Evolutionary conservation across 306 rosid genomes (phyloP), one percentile per base, ranked within the genome.

Genomic region (Lathyrus sativus): DNA sequence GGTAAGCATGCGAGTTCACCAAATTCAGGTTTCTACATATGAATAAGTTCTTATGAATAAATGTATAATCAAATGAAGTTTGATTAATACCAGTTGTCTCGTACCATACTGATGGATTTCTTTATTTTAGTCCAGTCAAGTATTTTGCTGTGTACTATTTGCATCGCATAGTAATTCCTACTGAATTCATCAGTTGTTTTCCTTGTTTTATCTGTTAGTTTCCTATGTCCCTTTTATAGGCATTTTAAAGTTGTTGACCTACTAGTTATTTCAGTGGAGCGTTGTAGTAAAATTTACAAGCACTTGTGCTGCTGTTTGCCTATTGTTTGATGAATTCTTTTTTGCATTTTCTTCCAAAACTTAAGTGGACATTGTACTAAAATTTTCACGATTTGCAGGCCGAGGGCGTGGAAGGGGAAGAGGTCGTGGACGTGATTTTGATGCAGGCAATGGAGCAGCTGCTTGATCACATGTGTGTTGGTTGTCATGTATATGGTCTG

Each of bases 391-490:
- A 38, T 67, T 67, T 68, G 80, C 60, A 87, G 90, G 95, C 28
- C 86, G 87, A 6, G 96, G 86, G 6, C 95, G 87, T 59, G 93
- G 93, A 61, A 80, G 96, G 84, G 92, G 92, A 50, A 80, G 95
- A 80, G 86, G 88, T 10, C 77, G 85, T 60, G 95, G 91, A 1
- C 85, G 81, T 41, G 93, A 90, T 9, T 86, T 76, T 53, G 55
- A 41, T 65, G 81, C 69, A 6, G 86, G 72, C 43, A 79, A 79
- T 55, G 96, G 82, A 72, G 84, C 67, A 11, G 88, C 84, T 72
- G 84, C 85, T 54, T 90, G 85, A 86, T 75, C 55, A 45, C 65
- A 45, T 76, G 67, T 64, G 58, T 60, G 78, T 71, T 56, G 80
- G 49, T 55, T 72, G 69, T 74, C 53, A 15, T 73, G 79, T 81